Evolutionary conservation across 768 basidiomycete species (phyloP).

Genomic region (Inosperma sp.): DNA sequence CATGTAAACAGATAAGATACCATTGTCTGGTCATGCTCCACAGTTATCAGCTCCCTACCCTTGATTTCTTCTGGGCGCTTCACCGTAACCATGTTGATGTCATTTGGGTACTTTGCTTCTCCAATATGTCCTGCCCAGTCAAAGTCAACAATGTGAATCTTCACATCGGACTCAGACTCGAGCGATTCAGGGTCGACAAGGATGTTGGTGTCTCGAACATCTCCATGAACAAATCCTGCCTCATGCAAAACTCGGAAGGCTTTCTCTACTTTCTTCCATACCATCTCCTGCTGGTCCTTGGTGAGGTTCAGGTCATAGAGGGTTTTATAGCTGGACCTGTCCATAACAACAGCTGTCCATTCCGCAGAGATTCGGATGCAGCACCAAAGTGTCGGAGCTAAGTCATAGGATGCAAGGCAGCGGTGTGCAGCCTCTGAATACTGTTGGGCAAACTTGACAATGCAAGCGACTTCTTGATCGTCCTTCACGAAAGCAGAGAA

Average conservation of each 20-base stretch:
- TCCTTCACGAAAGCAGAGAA: neutral
- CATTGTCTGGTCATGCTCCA: slow-evolving; percentile 1
- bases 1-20: slow-evolving; percentile 5
- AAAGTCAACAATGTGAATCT: neutral
- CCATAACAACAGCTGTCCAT: neutral
- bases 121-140: neutral
- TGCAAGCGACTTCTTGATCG: neutral
- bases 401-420: too few relatives aligned
- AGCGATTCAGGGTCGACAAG: too few relatives aligned
- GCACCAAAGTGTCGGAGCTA: too few relatives aligned
- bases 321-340: neutral
- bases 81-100: neutral
- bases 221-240: too few relatives aligned
- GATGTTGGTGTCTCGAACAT: too few relatives aligned
- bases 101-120: slow-evolving; percentile 3
- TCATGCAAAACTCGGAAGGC: too few relatives aligned
- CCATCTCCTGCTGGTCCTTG: neutral
- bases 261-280: too few relatives aligned
- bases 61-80: neutral
- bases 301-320: neutral
- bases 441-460: too few relatives aligned
- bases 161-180: too few relatives aligned
- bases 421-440: too few relatives aligned
- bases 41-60: neutral
- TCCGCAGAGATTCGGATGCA: neutral